Percentiles rank a stretch among this genome's conserved stretches.
Conservation (phyloP, 768 basidiomycete genomes). For the Coprinellus micaceus region DNA sequence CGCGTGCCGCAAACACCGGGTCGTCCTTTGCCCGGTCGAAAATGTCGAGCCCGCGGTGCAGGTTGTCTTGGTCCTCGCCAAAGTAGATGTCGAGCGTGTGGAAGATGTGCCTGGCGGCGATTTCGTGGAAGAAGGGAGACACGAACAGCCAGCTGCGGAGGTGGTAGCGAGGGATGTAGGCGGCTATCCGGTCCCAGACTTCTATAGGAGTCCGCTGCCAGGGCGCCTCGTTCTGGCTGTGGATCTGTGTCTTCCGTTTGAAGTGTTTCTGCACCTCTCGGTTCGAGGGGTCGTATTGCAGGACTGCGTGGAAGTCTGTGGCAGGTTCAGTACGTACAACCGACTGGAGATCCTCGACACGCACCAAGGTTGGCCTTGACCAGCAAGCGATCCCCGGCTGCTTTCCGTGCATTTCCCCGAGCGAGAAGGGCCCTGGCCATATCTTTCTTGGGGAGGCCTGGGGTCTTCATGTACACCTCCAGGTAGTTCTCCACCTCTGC, state of each 20-base stretch:
- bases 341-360: constrained; percentile 11
- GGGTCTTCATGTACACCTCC: constrained; percentile 62
- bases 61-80: constrained; percentile 58
- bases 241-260: constrained; percentile 50
- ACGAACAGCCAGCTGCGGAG: constrained; percentile 69
- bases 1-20: constrained; percentile 53
- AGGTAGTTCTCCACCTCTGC: constrained; percentile 61
- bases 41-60: constrained; percentile 61
- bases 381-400: constrained; percentile 50
- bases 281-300: constrained; percentile 59
- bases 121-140: constrained; percentile 60
- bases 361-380: constrained; percentile 58
- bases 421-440: constrained; percentile 54
- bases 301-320: constrained; percentile 56
- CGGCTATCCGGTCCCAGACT: constrained; percentile 66
- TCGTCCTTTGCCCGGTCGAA: constrained; percentile 65
- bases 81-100: constrained; percentile 67
- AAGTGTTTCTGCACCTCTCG: constrained; percentile 48
- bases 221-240: constrained; percentile 51
- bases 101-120: constrained; percentile 62
- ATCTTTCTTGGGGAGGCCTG: constrained; percentile 49
- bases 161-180: constrained; percentile 58
- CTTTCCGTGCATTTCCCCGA: constrained; percentile 55
- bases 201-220: constrained; percentile 61
- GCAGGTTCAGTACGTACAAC: background rate